Evolutionary conservation across 768 basidiomycete species (phyloP), one percentile per base, ranked within the genome.

Genomic region (Suillus subaureus): DNA sequence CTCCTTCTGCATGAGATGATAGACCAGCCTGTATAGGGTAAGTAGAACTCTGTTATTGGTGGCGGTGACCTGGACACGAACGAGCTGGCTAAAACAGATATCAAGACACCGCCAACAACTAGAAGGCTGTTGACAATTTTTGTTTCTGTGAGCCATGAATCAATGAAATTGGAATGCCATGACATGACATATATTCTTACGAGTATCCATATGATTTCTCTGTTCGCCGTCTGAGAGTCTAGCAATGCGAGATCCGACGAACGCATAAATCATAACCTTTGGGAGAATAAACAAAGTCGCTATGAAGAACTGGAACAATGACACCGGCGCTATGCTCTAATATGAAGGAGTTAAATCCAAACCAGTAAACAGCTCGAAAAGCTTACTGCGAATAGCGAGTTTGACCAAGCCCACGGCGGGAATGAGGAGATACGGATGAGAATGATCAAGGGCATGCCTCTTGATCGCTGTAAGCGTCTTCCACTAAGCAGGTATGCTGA

Each of bases 321-420:
- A 79, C 16, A 95, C 92, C 6, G 90, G 79, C 73, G 87, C 83
- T 63, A 96, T 92, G 39, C 90, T 90, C 85, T 92, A 64, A 63
- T 63, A 42, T 61, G 15, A 52, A 62, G n/a, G 42, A n/a, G 13
- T 70, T 54, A 70, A 60, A 16, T 55, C 40, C 49, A 61, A 43
- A 63, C 12, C 52, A 65, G 11, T 63, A 61, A 42, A 57, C 42
- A 57, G 42, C 18, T 42, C 31, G 16, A 61, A 67, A 42, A 60
- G 81, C 89, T 78, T 69, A 91, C 91, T 28, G 91, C 88, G 71
- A 93, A 93, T 23, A 95, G 79, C 0, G 88, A 80, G 66, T 93
- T 94, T n/a, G 89, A 87, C 71, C 94, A 96, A 0, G 91, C 90
- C 91, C 92, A 94, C 3, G 94, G 92, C 55, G 92, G 93, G 74